Evolutionary conservation across 2,329 filamentous ascomycete species (phyloP), one percentile per base, ranked within the genome.

Genomic region (Fusarium burgessii): DNA sequence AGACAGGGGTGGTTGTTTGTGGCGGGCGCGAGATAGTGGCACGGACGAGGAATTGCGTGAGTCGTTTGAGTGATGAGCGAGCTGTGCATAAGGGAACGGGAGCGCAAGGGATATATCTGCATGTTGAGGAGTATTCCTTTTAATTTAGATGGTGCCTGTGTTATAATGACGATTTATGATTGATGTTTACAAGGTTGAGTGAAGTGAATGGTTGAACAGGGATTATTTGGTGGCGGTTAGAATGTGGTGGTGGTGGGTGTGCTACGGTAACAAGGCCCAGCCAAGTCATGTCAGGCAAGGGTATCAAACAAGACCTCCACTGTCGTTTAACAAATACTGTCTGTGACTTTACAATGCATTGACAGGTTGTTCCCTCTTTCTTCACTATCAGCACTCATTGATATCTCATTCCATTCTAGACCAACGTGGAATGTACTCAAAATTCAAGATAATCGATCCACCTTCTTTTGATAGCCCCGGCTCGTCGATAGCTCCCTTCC

Each of bases 81-180:
- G 89, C 86, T 1, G 88, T 90, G 25, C 89, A 90, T 74, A 91
- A 91, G 77, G 89, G 89, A 8, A 90, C 88, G 0, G 88, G 87
- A 2, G 88, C 89, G 1, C 89, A 91, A 75, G 89, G 89, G 0
- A 90, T 91, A 42, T 84, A 86, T 74, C 74, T 90, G 59, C 85
- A 89, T 75, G 87, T 87, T 2, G 89, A 90, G 69, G 88, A 90
- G 76, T 90, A 90, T 77, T 83, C 83, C 27, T 88, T 87, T 68
- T 88, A 74, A 74, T 18, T 35, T n/a, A 23, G 25, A 29, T 11
- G 29, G 10, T 29, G 36, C 32, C 29, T 23, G 23, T 23, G n/a
- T 23, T 13, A 42, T 18, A 45, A 29, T 36, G 38, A 51, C 15
- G 17, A 43, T 49, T 17, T 32, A 51, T 51, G 47, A 51, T 51